Base-by-base conservation (phyloP, 371 early-diverging fungal genomes). In the Mortierella sp. region DNA sequence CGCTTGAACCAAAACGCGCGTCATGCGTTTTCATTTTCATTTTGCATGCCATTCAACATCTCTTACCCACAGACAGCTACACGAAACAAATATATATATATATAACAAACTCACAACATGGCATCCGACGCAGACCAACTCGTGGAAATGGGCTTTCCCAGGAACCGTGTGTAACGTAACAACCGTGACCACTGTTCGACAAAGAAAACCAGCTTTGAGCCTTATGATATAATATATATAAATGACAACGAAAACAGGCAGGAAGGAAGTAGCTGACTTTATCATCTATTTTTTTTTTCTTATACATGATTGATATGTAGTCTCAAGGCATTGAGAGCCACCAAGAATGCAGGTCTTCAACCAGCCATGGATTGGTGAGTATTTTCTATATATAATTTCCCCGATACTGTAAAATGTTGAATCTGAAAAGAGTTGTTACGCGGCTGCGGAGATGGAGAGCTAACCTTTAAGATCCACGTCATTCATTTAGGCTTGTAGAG, bases 321-420 rank as follows among this genome's bases (percentile, higher is more conserved):
- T 61, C 57, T 77, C 86, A 89, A 61, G 84, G 94, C 95, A 3
- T 80, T 93, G 83, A 91, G 88, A 55, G 94, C 90, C n/a, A 96
- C 96, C 9, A 92, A 91, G 59, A 89, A 90, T 80, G 89, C 93
- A 43, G 96, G 97, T 10, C 86, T 96, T 43, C 95, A 96, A 75
- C 91, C 94, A 39, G 96, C 96, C 5, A 90, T 97, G 89, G 96
- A 96, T 84, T 96, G 96, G 94, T 93, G 85, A 67, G 83, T 60
- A n/a, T 60, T 28, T 47, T 28, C 28, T 6, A 5, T 3, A 30
- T 10, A 30, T 30, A 4, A 30, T 30, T 30, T 4, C 4, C 30
- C 30, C n/a, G n/a, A n/a, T n/a, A n/a, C n/a, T n/a, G n/a, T n/a
- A n/a, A n/a, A n/a, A n/a, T n/a, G n/a, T n/a, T n/a, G n/a, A n/a